Percentiles rank a stretch among this genome's conserved stretches.
Evolutionary conservation across 352 stramenopile genomes (phyloP).

Genomic region (Globisporangium splendens): DNA sequence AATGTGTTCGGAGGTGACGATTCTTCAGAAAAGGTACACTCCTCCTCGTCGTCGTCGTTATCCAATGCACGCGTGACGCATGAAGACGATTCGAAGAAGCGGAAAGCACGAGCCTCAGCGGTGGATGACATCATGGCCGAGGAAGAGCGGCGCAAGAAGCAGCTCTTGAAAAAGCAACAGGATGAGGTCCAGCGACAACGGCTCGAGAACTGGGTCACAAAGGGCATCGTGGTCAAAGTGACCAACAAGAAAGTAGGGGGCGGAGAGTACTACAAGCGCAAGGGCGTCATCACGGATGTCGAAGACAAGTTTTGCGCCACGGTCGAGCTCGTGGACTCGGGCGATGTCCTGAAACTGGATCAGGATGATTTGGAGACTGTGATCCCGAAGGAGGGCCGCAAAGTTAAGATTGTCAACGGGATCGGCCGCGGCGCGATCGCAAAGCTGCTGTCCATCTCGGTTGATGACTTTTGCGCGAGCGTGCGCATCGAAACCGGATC

Average conservation of each 20-base stretch:
- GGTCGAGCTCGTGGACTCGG: slow-evolving; percentile 78
- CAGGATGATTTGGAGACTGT: slow-evolving; percentile 90
- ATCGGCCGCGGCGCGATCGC: slow-evolving; percentile 49
- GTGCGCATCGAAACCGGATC: slow-evolving; percentile 62
- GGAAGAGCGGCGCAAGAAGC: slow-evolving; percentile 38
- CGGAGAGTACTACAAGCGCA: slow-evolving; percentile 89
- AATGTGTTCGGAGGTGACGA: slow-evolving; percentile 14
- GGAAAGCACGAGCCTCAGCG: slow-evolving; percentile 17
- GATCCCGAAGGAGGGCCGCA: slow-evolving; percentile 66
- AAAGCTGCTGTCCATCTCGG: slow-evolving; percentile 67
- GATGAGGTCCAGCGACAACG: slow-evolving; percentile 33
- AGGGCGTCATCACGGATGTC: slow-evolving; percentile 74
- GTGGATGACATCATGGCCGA: slow-evolving; percentile 65
- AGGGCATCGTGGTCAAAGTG: slow-evolving; percentile 92
- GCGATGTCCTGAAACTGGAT: slow-evolving; percentile 81
- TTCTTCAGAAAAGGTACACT: too few species aligned
- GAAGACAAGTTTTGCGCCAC: slow-evolving; percentile 80
- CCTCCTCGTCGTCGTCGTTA: not conserved
- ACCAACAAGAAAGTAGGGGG: slow-evolving; percentile 90
- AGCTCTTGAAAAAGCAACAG: slow-evolving; percentile 34
- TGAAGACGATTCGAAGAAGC: slow-evolving; percentile 18
- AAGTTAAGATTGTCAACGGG: slow-evolving; percentile 79
- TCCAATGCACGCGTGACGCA: slow-evolving; percentile 13
- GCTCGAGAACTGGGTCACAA: slow-evolving; percentile 90
- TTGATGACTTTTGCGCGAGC: slow-evolving; percentile 62